These are phyloP conservation scores for Skeletonema grethae DNA, from an alignment of 108 stramenopile genomes.

Conservation along the genomic window DNA sequence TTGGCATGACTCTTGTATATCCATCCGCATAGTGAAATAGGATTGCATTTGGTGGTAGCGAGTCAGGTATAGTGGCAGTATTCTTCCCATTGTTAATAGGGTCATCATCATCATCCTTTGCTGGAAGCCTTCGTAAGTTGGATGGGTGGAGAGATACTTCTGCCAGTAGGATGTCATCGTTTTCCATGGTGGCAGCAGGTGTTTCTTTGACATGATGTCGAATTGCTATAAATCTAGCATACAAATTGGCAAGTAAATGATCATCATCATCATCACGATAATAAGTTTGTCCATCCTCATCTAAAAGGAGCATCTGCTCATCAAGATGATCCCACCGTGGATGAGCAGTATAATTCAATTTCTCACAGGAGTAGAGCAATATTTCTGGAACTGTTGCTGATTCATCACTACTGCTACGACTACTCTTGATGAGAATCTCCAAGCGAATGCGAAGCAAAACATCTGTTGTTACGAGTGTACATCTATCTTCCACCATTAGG, in stretches of 20 bases:
- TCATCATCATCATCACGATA: not conserved
- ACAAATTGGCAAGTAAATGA: conserved; percentile 10
- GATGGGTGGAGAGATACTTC: conserved; percentile 38
- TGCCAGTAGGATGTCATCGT: conserved; percentile 9
- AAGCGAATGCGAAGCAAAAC: conserved; percentile 17
- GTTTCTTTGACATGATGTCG: not conserved
- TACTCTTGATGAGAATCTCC: conserved; percentile 13
- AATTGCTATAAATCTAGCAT: conserved; percentile 23
- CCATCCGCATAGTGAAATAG: conserved; percentile 77
- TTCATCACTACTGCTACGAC: too few species aligned
- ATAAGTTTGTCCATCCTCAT: not conserved
- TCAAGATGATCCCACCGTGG: conserved; percentile 71
- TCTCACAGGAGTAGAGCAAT: conserved; percentile 19
- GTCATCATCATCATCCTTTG: not conserved
- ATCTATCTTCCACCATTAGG: conserved; percentile 15
- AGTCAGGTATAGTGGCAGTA: conserved; percentile 18
- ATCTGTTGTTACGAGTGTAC: conserved; percentile 7
- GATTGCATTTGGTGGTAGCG: conserved; percentile 74
- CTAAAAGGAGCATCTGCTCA: conserved; percentile 44
- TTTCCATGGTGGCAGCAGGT: not conserved
- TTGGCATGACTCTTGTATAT: conserved; percentile 50
- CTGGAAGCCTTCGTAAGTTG: conserved; percentile 24
- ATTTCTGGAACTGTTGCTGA: conserved; percentile 8
- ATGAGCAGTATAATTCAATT: conserved; percentile 35
- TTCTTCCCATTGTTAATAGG: not conserved